Percentiles rank a stretch among this genome's conserved stretches.
phyloP scores from a whole-genome alignment of 306 rosid species.

The Cicer judaicum region DNA sequence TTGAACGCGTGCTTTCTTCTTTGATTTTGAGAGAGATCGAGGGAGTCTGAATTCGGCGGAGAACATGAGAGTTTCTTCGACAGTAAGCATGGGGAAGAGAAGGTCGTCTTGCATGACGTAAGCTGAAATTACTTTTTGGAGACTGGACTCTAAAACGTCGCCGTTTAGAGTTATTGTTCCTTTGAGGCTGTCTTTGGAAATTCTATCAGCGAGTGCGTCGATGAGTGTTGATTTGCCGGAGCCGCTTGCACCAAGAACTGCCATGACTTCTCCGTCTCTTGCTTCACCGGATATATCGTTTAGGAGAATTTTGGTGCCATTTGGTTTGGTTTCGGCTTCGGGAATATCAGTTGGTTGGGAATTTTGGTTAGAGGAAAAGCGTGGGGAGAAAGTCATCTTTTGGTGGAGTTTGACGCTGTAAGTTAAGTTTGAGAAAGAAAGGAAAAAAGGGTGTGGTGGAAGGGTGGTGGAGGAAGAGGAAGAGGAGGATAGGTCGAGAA shows the following conservation, averaged over 20 bases:
- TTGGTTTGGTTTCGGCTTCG: constrained; percentile 1
- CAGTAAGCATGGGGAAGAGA: constrained; percentile 92
- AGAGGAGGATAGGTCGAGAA: constrained; percentile 39
- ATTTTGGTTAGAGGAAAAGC: constrained; percentile 17
- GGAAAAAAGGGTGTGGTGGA: constrained; percentile 61
- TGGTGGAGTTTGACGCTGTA: constrained; percentile 66
- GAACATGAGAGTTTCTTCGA: constrained; percentile 92
- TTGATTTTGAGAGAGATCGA: constrained; percentile 74
- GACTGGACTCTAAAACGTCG: constrained; percentile 63
- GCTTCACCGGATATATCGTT: constrained; percentile 86
- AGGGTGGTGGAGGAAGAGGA: constrained; percentile 27
- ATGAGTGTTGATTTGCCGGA: constrained; percentile 91
- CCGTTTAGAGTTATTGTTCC: constrained; percentile 67
- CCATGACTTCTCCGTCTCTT: constrained; percentile 90
- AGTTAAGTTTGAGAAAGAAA: constrained; percentile 69
- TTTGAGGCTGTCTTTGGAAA: constrained; percentile 74
- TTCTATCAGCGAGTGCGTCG: constrained; percentile 84
- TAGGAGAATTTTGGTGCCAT: constrained; percentile 59
- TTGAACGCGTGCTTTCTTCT: constrained; percentile 75
- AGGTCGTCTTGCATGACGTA: constrained; percentile 99
- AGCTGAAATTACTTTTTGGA: constrained; percentile 77
- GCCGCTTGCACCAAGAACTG: constrained; percentile 92
- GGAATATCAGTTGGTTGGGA: background rate
- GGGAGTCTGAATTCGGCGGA: constrained; percentile 90
- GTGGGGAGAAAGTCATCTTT: constrained; percentile 47